phyloP scores from a whole-genome alignment of 495 filamentous ascomycete genomes.

The Tuber microsphaerosporum region DNA sequence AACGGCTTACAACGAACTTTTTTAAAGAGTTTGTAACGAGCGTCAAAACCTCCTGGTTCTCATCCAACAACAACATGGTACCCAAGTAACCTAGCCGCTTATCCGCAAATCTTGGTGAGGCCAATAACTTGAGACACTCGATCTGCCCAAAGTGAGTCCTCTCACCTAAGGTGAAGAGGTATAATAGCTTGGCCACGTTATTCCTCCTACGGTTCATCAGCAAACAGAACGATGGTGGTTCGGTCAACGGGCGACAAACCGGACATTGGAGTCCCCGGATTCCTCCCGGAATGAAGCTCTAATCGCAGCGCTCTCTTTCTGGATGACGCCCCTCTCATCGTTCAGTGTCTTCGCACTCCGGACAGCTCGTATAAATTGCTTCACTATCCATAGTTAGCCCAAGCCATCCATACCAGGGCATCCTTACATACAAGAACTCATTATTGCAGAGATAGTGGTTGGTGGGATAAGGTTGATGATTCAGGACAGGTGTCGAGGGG shows the following conservation, averaged over 20 bases:
- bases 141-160: slow-evolving; percentile 98
- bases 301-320: slow-evolving; percentile 97
- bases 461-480: slow-evolving; percentile 2
- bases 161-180: slow-evolving; percentile 97
- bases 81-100: slow-evolving; percentile 94
- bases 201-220: slow-evolving; percentile 62
- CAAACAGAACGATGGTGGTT: slow-evolving; percentile 1
- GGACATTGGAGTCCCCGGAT: slow-evolving; percentile 78
- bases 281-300: slow-evolving; percentile 95
- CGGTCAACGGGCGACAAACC: slow-evolving; percentile 50
- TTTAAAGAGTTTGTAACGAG: slow-evolving; percentile 95
- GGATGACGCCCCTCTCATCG: slow-evolving; percentile 93
- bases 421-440: slow-evolving; percentile 32
- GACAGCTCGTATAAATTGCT: slow-evolving; percentile 99
- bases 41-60: slow-evolving; percentile 96
- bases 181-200: slow-evolving; percentile 96
- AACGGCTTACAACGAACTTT: slow-evolving; percentile 55
- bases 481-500: slow-evolving; percentile 10
- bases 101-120: slow-evolving; percentile 94
- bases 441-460: slow-evolving; percentile 9
- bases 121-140: slow-evolving; percentile 95
- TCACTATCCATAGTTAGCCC: slow-evolving; percentile 56
- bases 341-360: slow-evolving; percentile 97
- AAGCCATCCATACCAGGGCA: slow-evolving; percentile 1
- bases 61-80: slow-evolving; percentile 90